phyloP scores from a whole-genome alignment of 2,329 filamentous ascomycete species.

The Didymella sp. region DNA sequence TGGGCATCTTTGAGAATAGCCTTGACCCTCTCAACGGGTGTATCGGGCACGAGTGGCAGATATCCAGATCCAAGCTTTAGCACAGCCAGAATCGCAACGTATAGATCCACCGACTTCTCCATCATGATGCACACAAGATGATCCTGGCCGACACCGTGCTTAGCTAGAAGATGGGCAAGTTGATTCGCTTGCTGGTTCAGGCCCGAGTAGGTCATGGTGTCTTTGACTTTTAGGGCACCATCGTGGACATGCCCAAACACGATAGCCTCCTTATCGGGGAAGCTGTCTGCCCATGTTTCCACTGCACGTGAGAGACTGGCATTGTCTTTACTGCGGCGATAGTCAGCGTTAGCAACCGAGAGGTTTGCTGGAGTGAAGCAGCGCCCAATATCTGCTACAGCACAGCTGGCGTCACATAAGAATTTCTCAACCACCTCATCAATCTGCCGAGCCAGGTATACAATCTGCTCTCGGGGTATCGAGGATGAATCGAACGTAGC shows the following conservation, averaged over 20 bases:
- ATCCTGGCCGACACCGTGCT: slow-evolving; percentile 57
- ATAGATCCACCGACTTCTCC: slow-evolving; percentile 77
- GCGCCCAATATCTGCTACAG: slow-evolving; percentile 36
- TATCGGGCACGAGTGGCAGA: slow-evolving; percentile 78
- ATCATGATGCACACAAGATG: slow-evolving; percentile 75
- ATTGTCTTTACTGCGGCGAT: slow-evolving; percentile 27
- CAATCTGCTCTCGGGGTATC: slow-evolving; percentile 64
- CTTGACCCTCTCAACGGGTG: slow-evolving; percentile 66
- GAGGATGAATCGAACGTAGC: slow-evolving; percentile 62
- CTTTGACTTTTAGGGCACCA: slow-evolving; percentile 39
- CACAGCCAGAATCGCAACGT: slow-evolving; percentile 75
- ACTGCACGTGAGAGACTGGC: slow-evolving; percentile 55
- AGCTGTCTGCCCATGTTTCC: slow-evolving; percentile 57
- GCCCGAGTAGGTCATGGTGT: slow-evolving; percentile 66
- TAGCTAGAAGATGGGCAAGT: slow-evolving; percentile 64
- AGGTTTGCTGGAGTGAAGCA: slow-evolving; percentile 37
- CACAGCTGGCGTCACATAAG: slow-evolving; percentile 45
- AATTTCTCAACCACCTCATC: slow-evolving; percentile 59
- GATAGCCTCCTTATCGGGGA: slow-evolving; percentile 67
- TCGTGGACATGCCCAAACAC: slow-evolving; percentile 64
- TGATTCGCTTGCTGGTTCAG: slow-evolving; percentile 70
- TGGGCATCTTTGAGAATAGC: slow-evolving; percentile 69
- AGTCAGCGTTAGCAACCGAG: slow-evolving; percentile 54
- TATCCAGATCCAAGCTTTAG: slow-evolving; percentile 80
- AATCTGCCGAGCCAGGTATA: slow-evolving; percentile 67